Evolutionary conservation across 2,329 filamentous ascomycete genomes (phyloP).

Genomic region (Colletotrichum sp.): DNA sequence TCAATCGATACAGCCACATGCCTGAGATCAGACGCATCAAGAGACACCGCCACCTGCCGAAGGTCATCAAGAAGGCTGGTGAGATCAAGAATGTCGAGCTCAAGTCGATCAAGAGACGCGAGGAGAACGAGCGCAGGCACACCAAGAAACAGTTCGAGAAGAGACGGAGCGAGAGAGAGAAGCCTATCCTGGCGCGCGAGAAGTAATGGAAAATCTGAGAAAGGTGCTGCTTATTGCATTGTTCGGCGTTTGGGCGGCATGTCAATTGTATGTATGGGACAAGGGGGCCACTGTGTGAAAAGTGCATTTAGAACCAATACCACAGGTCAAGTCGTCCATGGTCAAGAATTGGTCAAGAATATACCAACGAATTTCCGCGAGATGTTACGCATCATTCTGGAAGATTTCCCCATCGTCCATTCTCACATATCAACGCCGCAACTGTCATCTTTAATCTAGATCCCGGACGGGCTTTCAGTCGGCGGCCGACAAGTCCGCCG

Average conservation of each 20-base stretch:
- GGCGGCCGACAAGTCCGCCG: background rate
- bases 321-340: background rate
- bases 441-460: background rate
- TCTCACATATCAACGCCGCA: background rate
- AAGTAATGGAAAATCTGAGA: conserved; percentile 42
- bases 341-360: background rate
- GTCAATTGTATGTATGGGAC: conserved; percentile 5
- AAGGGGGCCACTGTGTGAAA: conserved; percentile 8
- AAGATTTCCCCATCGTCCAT: background rate
- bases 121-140: conserved; percentile 95
- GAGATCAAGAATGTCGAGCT: conserved; percentile 95
- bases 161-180: conserved; percentile 83
- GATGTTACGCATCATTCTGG: background rate
- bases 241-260: conserved; percentile 20
- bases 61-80: conserved; percentile 91
- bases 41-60: conserved; percentile 88
- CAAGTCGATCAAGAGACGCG: conserved; percentile 82
- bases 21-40: conserved; percentile 92
- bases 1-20: conserved; percentile 90
- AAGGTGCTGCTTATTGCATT: conserved; percentile 15
- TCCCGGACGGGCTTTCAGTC: background rate
- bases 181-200: conserved; percentile 79
- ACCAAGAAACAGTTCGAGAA: conserved; percentile 80
- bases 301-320: conserved; percentile 10
- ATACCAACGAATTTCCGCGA: background rate